Evolutionary conservation across 78 protist genomes (phyloP).

Genomic region (Tieghemostelium lacteum): DNA sequence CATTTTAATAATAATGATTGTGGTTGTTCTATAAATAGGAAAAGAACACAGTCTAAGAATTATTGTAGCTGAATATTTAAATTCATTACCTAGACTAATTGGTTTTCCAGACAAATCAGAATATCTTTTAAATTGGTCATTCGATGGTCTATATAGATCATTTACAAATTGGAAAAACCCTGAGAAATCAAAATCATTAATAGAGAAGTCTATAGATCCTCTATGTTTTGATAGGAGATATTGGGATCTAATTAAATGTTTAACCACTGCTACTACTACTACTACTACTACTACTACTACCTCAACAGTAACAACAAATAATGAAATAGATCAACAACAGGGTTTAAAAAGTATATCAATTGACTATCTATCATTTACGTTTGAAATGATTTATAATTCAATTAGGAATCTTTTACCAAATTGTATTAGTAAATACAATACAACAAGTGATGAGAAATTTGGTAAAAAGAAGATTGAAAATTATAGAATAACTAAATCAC

Average conservation of each 20-base stretch:
- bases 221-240: conserved; percentile 26
- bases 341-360: not conserved
- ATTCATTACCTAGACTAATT: conserved; percentile 2
- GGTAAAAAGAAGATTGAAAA: no score
- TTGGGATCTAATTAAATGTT: conserved; percentile 19
- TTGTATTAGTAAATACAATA: no score
- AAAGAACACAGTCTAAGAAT: conserved; percentile 37
- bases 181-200: conserved; percentile 2
- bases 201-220: conserved; percentile 14
- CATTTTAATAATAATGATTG: not conserved
- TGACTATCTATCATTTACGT: conserved; percentile 7
- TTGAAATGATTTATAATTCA: conserved; percentile 28
- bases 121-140: conserved; percentile 34
- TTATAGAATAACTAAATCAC: no score
- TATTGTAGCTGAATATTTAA: conserved; percentile 42
- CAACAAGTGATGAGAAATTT: no score
- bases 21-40: not conserved
- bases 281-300: not conserved
- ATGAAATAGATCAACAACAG: not conserved
- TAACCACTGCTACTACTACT: not conserved
- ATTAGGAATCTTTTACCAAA: not conserved
- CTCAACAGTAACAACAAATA: not conserved
- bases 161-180: conserved; percentile 6
- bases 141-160: conserved; percentile 9
- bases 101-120: conserved; percentile 46